A percentile compares a stretch with the other conserved stretches of the same genome.
Conservation (phyloP, 1,139 yeast species). For the Suhomyces terraborum region DNA sequence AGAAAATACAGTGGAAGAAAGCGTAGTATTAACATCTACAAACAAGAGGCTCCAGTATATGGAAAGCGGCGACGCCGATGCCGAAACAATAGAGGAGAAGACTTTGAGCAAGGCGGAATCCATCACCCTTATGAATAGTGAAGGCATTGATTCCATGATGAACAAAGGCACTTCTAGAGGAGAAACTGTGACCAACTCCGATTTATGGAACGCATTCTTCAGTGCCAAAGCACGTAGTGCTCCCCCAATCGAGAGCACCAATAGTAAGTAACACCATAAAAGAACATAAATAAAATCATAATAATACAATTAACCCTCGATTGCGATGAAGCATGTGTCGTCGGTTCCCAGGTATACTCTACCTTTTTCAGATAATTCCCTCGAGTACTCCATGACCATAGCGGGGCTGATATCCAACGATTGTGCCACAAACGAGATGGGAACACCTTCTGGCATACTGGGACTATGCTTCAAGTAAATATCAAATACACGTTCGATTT, state of each 20-base stretch:
- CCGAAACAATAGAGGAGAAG: constrained; percentile 20
- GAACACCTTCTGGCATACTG: constrained; percentile 74
- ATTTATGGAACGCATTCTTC: constrained; percentile 64
- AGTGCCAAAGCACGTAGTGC: constrained; percentile 24
- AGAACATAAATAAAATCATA: no score
- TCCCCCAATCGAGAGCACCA: neutral
- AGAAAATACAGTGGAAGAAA: constrained; percentile 85
- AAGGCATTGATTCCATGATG: constrained; percentile 45
- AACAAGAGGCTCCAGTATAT: constrained; percentile 48
- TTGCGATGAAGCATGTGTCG: constrained; percentile 53
- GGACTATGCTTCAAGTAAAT: constrained; percentile 53
- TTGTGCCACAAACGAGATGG: constrained; percentile 60
- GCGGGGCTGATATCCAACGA: constrained; percentile 52
- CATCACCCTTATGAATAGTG: constrained; percentile 39
- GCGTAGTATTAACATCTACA: constrained; percentile 64
- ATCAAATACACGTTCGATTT: constrained; percentile 48
- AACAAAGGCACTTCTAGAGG: constrained; percentile 49
- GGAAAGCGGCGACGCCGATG: constrained; percentile 14
- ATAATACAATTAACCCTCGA: constrained; percentile 5
- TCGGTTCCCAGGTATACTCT: constrained; percentile 67
- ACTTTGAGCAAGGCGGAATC: constrained; percentile 38
- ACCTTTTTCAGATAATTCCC: constrained; percentile 62
- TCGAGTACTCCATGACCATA: constrained; percentile 51
- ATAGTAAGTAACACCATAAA: constrained; percentile 3
- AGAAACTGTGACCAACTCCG: constrained; percentile 55